Base-by-base conservation (phyloP, 2,329 filamentous ascomycete genomes). In the Phialemoniopsis sp. region DNA sequence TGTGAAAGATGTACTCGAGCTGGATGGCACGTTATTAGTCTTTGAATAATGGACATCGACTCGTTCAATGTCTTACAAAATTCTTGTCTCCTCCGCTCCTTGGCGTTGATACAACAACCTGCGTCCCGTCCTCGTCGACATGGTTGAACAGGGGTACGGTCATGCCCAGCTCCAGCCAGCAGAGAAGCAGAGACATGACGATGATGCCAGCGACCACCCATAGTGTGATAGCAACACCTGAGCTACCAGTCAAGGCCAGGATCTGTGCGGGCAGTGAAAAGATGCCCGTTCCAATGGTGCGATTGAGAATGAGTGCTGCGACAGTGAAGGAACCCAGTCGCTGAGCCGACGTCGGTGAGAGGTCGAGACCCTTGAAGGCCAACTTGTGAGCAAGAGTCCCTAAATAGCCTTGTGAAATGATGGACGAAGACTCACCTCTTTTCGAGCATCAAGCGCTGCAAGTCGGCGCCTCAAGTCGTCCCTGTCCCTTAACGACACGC, bases 81-180 rank as follows among this genome's bases (percentile, higher is more conserved):
- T 67, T 66, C 43, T 66, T 60, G 43, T 64, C 64, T 15, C 62
- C 63, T n/a, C 63, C 63, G 37, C 53, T 60, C 39, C 60, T 46
- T 6, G 62, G 62, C 8, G 46, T 37, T 7, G 46, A 46, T 6
- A 63, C 53, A 8, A 47, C 44, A 26, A 46, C 47, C 21, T 50
- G 46, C 9, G 48, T 40, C 12, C 49, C 52, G 17, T 51, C 46
- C 21, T 26, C 21, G 18, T 51, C 41, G 8, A 49, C 45, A 36
- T 56, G 48, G 37, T 53, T 32, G 29, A 45, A 35, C 14, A 42
- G 49, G 13, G 63, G 62, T 26, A 64, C 52, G 9, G 54, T 59
- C 8, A 66, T 46, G 5, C 59, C 61, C 26, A 62, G 54, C 42
- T 67, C 62, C 4, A 64, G 21, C 53, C 40, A 55, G 51, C 16